Base-by-base conservation (phyloP, 2,329 filamentous ascomycete genomes). In the Ceratocystis diversiconidia region DNA sequence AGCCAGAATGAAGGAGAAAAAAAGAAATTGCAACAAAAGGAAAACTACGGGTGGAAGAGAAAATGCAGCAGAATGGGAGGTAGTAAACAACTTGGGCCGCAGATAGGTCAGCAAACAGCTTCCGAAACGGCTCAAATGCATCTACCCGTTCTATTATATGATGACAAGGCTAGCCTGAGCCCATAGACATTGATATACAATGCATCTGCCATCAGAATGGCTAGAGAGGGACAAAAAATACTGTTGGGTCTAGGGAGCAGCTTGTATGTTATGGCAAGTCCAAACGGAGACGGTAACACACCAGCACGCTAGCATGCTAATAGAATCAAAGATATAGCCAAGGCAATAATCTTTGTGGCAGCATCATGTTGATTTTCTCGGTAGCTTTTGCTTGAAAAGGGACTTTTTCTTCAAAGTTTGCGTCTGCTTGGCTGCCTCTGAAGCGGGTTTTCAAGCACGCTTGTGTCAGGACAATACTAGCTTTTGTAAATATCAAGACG, bases 41-140 rank as follows among this genome's bases (percentile, higher is more conserved):
- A 32, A 32, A 19, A 17, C 36, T 19, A 22, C 36, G 3, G 28
- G 41, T 44, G n/a, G 10, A 2, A 17, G 15, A n/a, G 55, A 12
- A 50, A 28, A 10, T 19, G 44, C n/a, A n/a, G 44, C 2, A 52
- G 6, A 15, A 7, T 22, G 25, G 22, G 12, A 30, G 10, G 28
- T 22, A 19, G n/a, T 46, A 48, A 41, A 46, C n/a, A 62, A 12
- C 44, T 28, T 19, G 15, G 28, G 4, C 25, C 15, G 15, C 17
- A 30, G 7, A 59, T 19, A 59, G 55, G 55, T 59, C 55, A 59
- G 55, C 55, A 36, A 59, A 36, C 55, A 59, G 28, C 55, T 59
- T 59, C 32, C 25, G 55, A 59, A 59, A 59, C 55, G 30, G 55
- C 6, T 36, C 7, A 36, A n/a, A 30, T 59, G 55, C 55, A 59